A percentile compares a stretch with the other conserved stretches of the same genome.
Conservation (phyloP, 1,284 basidiomycete species). For the Pseudozyma tsukubaensis region DNA sequence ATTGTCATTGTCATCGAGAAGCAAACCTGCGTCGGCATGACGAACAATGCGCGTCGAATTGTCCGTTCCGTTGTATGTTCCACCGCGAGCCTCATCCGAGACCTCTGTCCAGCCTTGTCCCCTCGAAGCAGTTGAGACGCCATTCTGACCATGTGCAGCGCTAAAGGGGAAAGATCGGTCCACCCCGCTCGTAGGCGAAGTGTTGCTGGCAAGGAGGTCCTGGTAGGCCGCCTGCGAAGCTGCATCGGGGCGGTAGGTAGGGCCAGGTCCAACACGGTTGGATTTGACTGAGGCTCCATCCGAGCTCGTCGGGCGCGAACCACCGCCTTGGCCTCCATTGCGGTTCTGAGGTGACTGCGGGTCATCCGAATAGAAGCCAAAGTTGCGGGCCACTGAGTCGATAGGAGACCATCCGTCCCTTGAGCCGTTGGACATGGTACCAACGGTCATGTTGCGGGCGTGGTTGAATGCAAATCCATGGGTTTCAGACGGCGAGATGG, state of each 20-base stretch:
- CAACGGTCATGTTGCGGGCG: conserved; percentile 3
- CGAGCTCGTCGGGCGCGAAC: conserved; percentile 22
- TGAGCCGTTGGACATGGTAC: conserved; percentile 15
- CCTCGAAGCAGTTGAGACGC: not conserved
- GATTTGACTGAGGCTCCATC: conserved; percentile 34
- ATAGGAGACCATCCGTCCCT: conserved; percentile 31
- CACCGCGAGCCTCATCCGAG: not conserved
- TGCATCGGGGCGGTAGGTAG: conserved; percentile 43
- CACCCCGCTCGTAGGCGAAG: conserved; percentile 20
- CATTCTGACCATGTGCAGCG: conserved; percentile 4
- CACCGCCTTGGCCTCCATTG: conserved; percentile 6
- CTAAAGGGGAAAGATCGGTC: conserved; percentile 22
- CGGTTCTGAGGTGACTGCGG: conserved; percentile 15
- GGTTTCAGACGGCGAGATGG: conserved; percentile 4
- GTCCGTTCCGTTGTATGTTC: not conserved
- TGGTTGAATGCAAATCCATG: not conserved
- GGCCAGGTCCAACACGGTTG: conserved; percentile 30
- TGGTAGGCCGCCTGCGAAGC: conserved; percentile 47
- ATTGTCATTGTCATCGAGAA: conserved; percentile 55
- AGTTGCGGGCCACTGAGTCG: conserved; percentile 21
- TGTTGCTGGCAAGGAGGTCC: conserved; percentile 31
- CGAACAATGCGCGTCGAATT: conserved; percentile 36
- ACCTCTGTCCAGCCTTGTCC: conserved; percentile 24
- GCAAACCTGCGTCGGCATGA: conserved; percentile 55
- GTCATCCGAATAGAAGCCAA: conserved; percentile 36